Evolutionary conservation across 768 basidiomycete genomes (phyloP).

Genomic region (Phylloporus sp.): DNA sequence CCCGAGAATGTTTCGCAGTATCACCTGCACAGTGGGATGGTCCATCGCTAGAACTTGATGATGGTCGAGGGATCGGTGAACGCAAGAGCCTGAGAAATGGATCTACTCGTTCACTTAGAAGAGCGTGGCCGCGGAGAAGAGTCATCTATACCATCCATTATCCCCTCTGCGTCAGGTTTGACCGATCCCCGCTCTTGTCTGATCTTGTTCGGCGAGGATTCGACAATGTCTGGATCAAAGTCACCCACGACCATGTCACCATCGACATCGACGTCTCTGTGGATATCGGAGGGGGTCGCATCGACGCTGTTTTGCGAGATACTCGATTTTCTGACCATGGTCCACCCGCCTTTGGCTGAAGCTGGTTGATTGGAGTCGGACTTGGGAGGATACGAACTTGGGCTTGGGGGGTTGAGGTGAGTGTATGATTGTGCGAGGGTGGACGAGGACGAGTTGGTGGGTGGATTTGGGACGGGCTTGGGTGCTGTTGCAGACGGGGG

Average conservation of each 20-base stretch:
- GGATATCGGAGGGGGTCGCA: constrained; percentile 19
- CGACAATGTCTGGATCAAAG: constrained; percentile 54
- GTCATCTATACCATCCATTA: constrained; percentile 61
- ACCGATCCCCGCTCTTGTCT: constrained; percentile 47
- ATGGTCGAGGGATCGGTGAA: constrained; percentile 15
- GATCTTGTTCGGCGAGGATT: constrained; percentile 34
- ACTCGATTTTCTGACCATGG: constrained; percentile 55
- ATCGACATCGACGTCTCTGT: constrained; percentile 62
- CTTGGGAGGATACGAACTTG: constrained; percentile 68
- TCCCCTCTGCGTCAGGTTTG: constrained; percentile 64
- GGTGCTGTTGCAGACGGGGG: constrained; percentile 41
- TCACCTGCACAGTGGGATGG: constrained; percentile 23
- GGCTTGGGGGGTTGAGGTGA: constrained; percentile 67
- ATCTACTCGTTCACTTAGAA: constrained; percentile 42
- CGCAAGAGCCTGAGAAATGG: constrained; percentile 52
- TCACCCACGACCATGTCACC: constrained; percentile 75
- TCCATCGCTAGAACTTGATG: constrained; percentile 8
- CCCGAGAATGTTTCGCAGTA: constrained; percentile 60
- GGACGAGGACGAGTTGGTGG: constrained; percentile 52
- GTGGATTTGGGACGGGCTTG: constrained; percentile 48
- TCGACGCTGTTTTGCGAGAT: constrained; percentile 24
- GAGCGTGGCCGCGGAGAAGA: constrained; percentile 13
- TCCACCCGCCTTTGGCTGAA: constrained; percentile 64
- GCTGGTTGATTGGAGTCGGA: constrained; percentile 37
- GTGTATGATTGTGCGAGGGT: constrained; percentile 78